Conservation (phyloP, 169 alveolate species). For the Plasmodium chabaudi region DNA sequence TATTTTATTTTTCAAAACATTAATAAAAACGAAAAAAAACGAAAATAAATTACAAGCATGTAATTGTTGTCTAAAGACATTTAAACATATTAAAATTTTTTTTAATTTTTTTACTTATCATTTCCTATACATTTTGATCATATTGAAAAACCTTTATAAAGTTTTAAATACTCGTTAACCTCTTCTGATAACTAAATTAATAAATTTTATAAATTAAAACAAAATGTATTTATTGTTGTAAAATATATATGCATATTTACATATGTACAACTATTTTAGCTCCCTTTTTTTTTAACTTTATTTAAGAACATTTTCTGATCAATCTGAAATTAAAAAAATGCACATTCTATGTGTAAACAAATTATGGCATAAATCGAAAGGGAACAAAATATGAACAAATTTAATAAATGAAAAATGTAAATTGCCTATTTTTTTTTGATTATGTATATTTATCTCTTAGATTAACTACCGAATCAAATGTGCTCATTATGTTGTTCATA, state of each 20-base stretch:
- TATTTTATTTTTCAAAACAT: too few relatives aligned
- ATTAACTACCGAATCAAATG: conserved; percentile 38
- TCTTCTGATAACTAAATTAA: conserved; percentile 24
- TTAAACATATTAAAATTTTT: neutral
- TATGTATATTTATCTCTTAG: neutral
- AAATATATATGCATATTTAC: neutral
- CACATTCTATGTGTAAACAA: too few relatives aligned
- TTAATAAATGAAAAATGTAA: conserved; percentile 4
- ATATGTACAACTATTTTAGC: neutral
- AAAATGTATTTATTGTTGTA: neutral
- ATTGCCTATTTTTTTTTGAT: neutral
- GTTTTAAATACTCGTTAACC: conserved; percentile 14
- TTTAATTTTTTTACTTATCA: neutral
- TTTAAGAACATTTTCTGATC: conserved; percentile 42
- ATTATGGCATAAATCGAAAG: too few relatives aligned
- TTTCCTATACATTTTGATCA: neutral
- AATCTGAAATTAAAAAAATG: conserved; percentile 12
- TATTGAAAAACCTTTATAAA: conserved; percentile 37
- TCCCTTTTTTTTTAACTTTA: conserved; percentile 4
- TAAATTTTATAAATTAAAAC: neutral
- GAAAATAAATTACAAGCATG: conserved; percentile 11
- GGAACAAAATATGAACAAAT: neutral
- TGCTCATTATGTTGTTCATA: conserved; percentile 21
- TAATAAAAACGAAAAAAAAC: neutral
- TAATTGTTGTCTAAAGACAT: neutral